Base-by-base conservation (phyloP, 2,329 filamentous ascomycete genomes). In the Alternaria brassicicola region DNA sequence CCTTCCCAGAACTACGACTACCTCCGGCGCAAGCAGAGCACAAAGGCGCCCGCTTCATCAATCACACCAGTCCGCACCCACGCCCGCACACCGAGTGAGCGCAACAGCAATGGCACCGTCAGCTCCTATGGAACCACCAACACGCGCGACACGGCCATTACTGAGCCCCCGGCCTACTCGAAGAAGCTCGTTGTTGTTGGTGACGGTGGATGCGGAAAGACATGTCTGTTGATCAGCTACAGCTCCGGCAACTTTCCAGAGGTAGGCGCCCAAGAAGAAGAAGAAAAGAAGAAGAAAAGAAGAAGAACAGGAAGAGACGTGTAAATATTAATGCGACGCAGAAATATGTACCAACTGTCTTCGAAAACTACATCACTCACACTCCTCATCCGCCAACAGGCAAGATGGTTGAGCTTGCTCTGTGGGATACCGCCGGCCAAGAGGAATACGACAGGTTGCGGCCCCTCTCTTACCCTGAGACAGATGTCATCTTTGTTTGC, bases 321-420 rank as follows among this genome's bases (percentile, higher is more conserved):
- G n/a, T n/a, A n/a, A n/a, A 33, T 26, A 36, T 64, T 68, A 39
- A 68, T 57, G 26, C 31, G 33, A 9, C 21, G 30, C 72, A 99
- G 95, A 98, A 97, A 98, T 99, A 99, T 73, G 95, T 99, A 38
- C 95, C 95, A 4, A 99, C 95, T 2, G 95, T 99, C 51, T 99
- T 99, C 78, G 95, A 99, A 77, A 99, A 99, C 83, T 99, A 99
- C 86, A 98, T 99, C 81, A 97, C 95, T 53, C 94, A 97, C 78
- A 96, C 94, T 56, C 90, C 89, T 59, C 95, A 99, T 80, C 87
- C 88, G 65, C 87, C 88, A 42, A 91, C 90, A 12, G 93, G 94
- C 74, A 98, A 97, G 85, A 93, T 90, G 57, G 93, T 99, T 67
- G 95, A 99, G 82, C 87, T 99, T 61, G 95, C 95, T 38, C 86